A percentile compares a stretch with the other conserved stretches of the same genome.
Conservation (phyloP, 2,329 filamentous ascomycete species). For the Leptographium procerum region DNA sequence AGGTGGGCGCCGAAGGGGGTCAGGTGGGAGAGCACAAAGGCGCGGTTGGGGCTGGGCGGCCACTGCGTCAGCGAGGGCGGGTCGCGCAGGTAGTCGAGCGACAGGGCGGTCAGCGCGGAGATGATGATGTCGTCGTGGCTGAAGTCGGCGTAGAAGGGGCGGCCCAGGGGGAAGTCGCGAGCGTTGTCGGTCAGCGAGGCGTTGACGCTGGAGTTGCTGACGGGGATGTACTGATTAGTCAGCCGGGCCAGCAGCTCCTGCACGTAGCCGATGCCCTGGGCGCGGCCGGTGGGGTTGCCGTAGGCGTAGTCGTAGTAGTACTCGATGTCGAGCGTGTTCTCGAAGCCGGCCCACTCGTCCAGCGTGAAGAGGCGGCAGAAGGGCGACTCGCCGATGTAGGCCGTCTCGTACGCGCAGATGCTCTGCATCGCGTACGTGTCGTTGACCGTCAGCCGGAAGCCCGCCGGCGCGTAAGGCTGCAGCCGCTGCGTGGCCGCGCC, state of each 20-base stretch:
- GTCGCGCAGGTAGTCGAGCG: slow-evolving; percentile 41
- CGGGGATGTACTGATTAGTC: slow-evolving; percentile 31
- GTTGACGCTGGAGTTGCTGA: slow-evolving; percentile 40
- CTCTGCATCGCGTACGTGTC: slow-evolving; percentile 41
- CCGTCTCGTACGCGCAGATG: slow-evolving; percentile 42
- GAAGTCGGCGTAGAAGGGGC: slow-evolving; percentile 41
- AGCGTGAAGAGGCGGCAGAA: slow-evolving; percentile 43
- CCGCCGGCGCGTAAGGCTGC: slow-evolving; percentile 31
- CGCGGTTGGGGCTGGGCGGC: slow-evolving; percentile 30
- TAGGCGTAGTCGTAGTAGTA: slow-evolving; percentile 35
- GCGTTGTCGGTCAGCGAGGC: slow-evolving; percentile 33
- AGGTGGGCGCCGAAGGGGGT: slow-evolving; percentile 44
- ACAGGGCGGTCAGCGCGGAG: slow-evolving; percentile 37
- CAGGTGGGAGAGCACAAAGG: slow-evolving; percentile 36
- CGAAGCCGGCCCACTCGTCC: slow-evolving; percentile 43
- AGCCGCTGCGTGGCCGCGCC: slow-evolving; percentile 31
- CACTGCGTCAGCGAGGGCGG: slow-evolving; percentile 27
- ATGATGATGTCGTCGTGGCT: slow-evolving; percentile 41
- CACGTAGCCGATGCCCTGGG: slow-evolving; percentile 41
- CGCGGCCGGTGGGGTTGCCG: slow-evolving; percentile 37
- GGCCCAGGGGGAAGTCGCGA: slow-evolving; percentile 32
- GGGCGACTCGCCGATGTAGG: slow-evolving; percentile 34
- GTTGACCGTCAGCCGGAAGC: slow-evolving; percentile 35
- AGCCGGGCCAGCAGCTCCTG: slow-evolving; percentile 39
- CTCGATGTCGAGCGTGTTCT: slow-evolving; percentile 39